phyloP scores from a whole-genome alignment of 331 rosid genomes.

The Spiraea crenata region DNA sequence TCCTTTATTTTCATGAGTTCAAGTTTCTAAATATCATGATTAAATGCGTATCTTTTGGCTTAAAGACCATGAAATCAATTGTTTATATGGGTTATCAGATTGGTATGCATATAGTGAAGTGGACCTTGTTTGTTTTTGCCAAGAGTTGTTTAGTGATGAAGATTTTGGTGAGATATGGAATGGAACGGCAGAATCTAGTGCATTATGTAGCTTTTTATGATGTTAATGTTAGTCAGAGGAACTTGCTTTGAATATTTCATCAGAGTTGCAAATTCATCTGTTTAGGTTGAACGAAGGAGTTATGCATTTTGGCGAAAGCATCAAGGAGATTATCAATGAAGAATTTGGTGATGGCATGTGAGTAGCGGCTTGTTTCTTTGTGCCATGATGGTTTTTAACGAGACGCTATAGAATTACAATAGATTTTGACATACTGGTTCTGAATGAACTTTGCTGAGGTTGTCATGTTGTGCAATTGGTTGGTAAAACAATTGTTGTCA shows the following conservation, averaged over 20 bases:
- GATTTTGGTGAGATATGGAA: neutral
- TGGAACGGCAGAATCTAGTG: no score
- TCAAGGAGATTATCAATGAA: constrained; percentile 88
- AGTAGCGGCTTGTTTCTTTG: constrained; percentile 30
- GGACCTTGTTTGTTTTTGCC: neutral
- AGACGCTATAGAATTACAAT: neutral
- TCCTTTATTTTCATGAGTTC: neutral
- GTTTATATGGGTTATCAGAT: neutral
- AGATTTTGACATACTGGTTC: neutral
- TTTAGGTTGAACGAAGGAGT: constrained; percentile 85
- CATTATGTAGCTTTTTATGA: no score
- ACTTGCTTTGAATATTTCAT: neutral
- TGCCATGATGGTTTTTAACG: neutral
- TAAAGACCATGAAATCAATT: neutral
- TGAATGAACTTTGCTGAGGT: neutral
- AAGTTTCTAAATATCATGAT: neutral
- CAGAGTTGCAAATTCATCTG: constrained; percentile 14
- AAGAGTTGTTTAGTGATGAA: neutral
- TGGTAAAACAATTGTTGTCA: neutral
- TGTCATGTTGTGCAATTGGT: neutral
- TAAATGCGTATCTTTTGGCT: neutral
- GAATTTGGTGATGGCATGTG: constrained; percentile 98
- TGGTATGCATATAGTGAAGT: neutral
- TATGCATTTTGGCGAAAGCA: constrained; percentile 98
- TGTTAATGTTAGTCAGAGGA: neutral